Evolutionary conservation across 148 eudicot species (phyloP), one percentile per base, ranked within the genome.

Genomic region (Rhododendron vialii): DNA sequence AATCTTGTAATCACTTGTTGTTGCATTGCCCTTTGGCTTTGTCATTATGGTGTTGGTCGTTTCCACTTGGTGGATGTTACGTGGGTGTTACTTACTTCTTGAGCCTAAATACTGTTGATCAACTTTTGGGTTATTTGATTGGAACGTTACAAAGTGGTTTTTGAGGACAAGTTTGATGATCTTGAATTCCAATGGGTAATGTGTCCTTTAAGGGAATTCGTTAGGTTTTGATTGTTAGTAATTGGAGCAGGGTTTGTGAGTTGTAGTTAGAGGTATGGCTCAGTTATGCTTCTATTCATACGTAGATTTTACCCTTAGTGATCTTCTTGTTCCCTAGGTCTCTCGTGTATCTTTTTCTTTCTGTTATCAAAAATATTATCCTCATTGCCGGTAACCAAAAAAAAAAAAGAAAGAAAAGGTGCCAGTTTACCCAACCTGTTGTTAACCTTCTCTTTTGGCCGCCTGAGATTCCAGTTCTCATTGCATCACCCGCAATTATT

Each of bases 391-490:
- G 65, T 59, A 59, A 59, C 18, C 18, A 59, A 18, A 15, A 57
- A 18, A 18, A n/a, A n/a, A n/a, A n/a, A n/a, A n/a, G n/a, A n/a
- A n/a, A n/a, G n/a, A 20, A 53, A 6, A 20, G 17, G 65, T 59
- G n/a, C n/a, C 65, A 20, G 7, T 59, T 59, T 59, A 20, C 2
- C 65, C 6, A 59, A 94, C 98, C 98, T 90, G 98, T 92, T 82
- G 98, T 93, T 83, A 95, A 86, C 80, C 98, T 90, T 89, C 90
- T 94, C 91, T 95, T 95, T 81, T 95, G 96, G 57, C 98, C 98
- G 73, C 98, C 98, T 18, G 97, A 94, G 67, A 95, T 92, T 47
- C 98, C 98, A 92, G 92, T 90, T 84, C 92, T 92, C 98, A 95
- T 95, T 74, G 90, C 95, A 89, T 95, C 94, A 53, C 98, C 98